Evolutionary conservation across 148 eudicot species (phyloP).

Genomic region (Gaultheria prostrata): DNA sequence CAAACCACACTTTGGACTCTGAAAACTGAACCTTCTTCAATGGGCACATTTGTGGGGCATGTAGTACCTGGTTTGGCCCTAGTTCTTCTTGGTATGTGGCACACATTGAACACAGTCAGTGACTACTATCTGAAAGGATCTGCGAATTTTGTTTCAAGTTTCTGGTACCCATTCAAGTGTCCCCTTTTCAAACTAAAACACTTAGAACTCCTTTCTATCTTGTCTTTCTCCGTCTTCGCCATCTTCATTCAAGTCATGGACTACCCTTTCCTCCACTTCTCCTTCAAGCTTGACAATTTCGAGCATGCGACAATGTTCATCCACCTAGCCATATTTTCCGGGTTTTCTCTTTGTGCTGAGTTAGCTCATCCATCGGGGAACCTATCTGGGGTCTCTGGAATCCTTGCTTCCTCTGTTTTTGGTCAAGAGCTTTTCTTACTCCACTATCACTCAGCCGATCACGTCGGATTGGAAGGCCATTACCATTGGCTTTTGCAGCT

Average conservation of each 20-base stretch:
- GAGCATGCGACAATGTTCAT: conserved; percentile 90
- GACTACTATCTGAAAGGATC: conserved; percentile 48
- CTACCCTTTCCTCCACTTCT: conserved; percentile 37
- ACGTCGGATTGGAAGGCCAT: conserved; percentile 81
- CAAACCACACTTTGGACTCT: background rate
- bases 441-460: conserved; percentile 89
- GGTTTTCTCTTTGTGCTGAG: conserved; percentile 58
- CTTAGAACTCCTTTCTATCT: conserved; percentile 57
- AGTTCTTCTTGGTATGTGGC: conserved; percentile 70
- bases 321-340: conserved; percentile 62
- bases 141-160: conserved; percentile 39
- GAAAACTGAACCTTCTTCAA: conserved; percentile 17
- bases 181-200: conserved; percentile 35
- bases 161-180: conserved; percentile 57
- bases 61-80: conserved; percentile 72
- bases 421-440: conserved; percentile 69
- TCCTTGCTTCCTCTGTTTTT: conserved; percentile 67
- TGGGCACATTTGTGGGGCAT: conserved; percentile 89
- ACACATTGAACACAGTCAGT: conserved; percentile 47
- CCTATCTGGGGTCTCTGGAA: conserved; percentile 43
- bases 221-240: conserved; percentile 57
- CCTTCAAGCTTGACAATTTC: conserved; percentile 54
- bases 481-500: conserved; percentile 83
- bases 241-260: conserved; percentile 52
- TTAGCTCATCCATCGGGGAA: conserved; percentile 31